Evolutionary conservation across 352 stramenopile species (phyloP).

Genomic region (Halophytophthora polymorphica): DNA sequence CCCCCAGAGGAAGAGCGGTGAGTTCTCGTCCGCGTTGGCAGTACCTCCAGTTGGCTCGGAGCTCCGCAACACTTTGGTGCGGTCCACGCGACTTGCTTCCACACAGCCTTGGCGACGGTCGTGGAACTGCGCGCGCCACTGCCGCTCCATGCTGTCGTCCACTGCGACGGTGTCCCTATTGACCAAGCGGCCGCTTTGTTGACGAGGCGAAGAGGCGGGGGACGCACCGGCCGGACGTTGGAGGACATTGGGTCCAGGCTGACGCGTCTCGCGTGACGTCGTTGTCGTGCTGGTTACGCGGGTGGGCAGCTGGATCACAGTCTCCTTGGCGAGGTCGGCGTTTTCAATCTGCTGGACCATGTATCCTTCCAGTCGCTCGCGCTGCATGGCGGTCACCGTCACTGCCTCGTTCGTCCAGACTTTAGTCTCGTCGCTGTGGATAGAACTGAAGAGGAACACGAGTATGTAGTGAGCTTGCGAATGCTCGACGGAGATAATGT

Average conservation of each 20-base stretch:
- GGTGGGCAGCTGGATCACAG: slow-evolving; percentile 55
- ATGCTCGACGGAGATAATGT: too few species aligned
- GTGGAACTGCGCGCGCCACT: slow-evolving; percentile 48
- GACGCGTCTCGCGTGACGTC: too few species aligned
- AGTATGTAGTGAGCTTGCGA: too few species aligned
- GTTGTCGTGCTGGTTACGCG: neutral
- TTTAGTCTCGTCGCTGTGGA: neutral
- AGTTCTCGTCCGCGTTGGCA: slow-evolving; percentile 9
- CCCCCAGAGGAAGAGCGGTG: slow-evolving; percentile 54
- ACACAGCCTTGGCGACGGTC: slow-evolving; percentile 24
- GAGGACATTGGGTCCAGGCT: too few species aligned
- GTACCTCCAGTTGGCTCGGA: slow-evolving; percentile 4
- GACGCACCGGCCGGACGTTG: too few species aligned
- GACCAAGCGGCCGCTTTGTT: neutral
- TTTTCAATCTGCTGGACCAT: slow-evolving; percentile 75
- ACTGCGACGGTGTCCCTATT: slow-evolving; percentile 4
- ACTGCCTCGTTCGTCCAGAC: too few species aligned
- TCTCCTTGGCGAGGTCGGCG: slow-evolving; percentile 62
- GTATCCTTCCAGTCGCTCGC: slow-evolving; percentile 66
- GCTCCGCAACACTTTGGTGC: slow-evolving; percentile 48
- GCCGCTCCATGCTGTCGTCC: slow-evolving; percentile 36
- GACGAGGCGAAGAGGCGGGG: slow-evolving; percentile 1
- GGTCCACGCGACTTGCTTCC: slow-evolving; percentile 44
- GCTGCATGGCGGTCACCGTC: slow-evolving; percentile 41
- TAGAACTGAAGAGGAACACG: neutral